Evolutionary conservation across 2,329 filamentous ascomycete species (phyloP).

Genomic region (Decorospora gaudefroyi): DNA sequence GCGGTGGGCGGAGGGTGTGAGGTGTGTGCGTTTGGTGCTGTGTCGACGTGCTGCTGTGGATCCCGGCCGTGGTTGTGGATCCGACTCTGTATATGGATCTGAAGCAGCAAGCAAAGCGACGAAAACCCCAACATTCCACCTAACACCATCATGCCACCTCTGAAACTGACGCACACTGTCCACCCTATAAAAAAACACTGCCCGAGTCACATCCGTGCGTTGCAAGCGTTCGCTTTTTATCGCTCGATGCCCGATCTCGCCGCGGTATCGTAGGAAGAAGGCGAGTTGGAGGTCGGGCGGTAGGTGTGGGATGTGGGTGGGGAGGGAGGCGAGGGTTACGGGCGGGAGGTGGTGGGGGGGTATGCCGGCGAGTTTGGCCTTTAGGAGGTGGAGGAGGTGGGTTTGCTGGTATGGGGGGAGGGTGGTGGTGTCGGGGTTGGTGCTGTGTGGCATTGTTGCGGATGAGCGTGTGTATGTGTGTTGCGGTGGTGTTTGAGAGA

Average conservation of each 20-base stretch:
- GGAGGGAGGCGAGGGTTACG: slow-evolving; percentile 18
- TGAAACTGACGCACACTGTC: slow-evolving; percentile 26
- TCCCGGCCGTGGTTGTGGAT: background rate
- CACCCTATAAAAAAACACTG: slow-evolving; percentile 33
- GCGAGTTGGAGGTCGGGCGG: slow-evolving; percentile 28
- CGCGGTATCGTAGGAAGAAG: slow-evolving; percentile 26
- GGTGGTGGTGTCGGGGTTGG: background rate
- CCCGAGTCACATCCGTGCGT: slow-evolving; percentile 17
- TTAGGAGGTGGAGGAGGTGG: slow-evolving; percentile 8
- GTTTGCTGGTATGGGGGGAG: background rate
- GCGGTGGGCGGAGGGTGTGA: slow-evolving; percentile 5
- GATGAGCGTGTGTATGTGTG: background rate
- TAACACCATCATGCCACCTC: slow-evolving; percentile 27
- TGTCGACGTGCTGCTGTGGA: background rate
- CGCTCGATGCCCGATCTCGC: slow-evolving; percentile 15
- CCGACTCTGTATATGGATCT: background rate
- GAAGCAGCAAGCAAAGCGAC: slow-evolving; percentile 22
- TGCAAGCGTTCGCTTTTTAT: slow-evolving; percentile 17
- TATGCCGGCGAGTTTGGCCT: slow-evolving; percentile 18
- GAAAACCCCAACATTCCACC: slow-evolving; percentile 33
- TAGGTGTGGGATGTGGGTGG: slow-evolving; percentile 18
- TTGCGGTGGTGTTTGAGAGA: too few relatives aligned
- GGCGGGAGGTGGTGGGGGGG: slow-evolving; percentile 13
- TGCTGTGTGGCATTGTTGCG: background rate
- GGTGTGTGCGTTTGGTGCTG: background rate